Evolutionary conservation across 768 basidiomycete species (phyloP).

Genomic region (Xerocomellus amylosporus): DNA sequence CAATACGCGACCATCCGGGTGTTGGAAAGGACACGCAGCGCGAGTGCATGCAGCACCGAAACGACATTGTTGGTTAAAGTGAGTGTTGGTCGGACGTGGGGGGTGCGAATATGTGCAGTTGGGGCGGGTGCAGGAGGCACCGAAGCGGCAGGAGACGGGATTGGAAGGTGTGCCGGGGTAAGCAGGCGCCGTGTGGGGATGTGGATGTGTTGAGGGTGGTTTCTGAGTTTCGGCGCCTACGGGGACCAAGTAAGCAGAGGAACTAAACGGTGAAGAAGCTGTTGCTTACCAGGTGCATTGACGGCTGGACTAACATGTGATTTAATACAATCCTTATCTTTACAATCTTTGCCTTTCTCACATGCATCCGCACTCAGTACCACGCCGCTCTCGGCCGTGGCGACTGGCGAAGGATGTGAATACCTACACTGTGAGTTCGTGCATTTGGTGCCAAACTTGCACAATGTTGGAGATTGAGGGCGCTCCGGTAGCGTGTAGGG

Average conservation of each 20-base stretch:
- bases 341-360: slow-evolving; percentile 83
- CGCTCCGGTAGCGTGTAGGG: slow-evolving; percentile 67
- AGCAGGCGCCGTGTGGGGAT: slow-evolving; percentile 28
- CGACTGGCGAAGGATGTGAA: slow-evolving; percentile 96
- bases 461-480: slow-evolving; percentile 84
- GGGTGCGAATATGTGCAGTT: slow-evolving; percentile 72
- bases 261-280: not conserved
- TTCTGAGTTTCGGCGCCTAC: slow-evolving; percentile 33
- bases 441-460: slow-evolving; percentile 92
- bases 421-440: slow-evolving; percentile 86
- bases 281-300: slow-evolving; percentile 52
- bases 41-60: slow-evolving; percentile 87
- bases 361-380: slow-evolving; percentile 94
- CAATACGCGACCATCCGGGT: slow-evolving; percentile 82
- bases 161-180: slow-evolving; percentile 28
- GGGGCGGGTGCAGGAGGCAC: slow-evolving; percentile 65
- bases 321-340: slow-evolving; percentile 91
- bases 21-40: slow-evolving; percentile 83
- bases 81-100: slow-evolving; percentile 36
- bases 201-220: slow-evolving; percentile 39
- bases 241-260: slow-evolving; percentile 11
- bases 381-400: slow-evolving; percentile 90
- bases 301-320: slow-evolving; percentile 88
- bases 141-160: slow-evolving; percentile 62
- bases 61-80: slow-evolving; percentile 60